These are phyloP conservation scores for Lasiosphaeria hispida DNA, from an alignment of 495 filamentous ascomycete genomes.

Conservation along the genomic window DNA sequence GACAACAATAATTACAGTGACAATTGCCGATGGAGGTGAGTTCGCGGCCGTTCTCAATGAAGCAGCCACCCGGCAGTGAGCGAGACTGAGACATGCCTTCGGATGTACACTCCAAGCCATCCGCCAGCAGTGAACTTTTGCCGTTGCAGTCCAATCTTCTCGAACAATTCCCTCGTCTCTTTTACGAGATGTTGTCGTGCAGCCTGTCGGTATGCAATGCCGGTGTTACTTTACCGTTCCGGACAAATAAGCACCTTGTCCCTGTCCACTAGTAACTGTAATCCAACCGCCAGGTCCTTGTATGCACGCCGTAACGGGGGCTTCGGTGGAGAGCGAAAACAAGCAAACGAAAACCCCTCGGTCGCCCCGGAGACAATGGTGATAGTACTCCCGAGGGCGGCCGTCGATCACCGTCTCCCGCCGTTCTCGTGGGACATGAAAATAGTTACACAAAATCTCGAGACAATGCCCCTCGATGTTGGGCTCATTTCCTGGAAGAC, in stretches of 20 bases:
- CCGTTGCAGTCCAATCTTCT: constrained; percentile 1
- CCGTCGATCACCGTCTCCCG: background rate
- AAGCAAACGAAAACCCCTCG: constrained; percentile 1
- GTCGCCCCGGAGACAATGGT: background rate
- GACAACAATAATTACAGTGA: no score
- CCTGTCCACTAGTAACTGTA: background rate
- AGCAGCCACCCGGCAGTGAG: no score
- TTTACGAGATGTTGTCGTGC: background rate
- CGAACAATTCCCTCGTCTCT: constrained; percentile 7
- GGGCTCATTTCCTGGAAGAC: no score
- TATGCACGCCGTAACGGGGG: no score
- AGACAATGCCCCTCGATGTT: no score
- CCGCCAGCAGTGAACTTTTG: background rate
- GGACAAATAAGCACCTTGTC: background rate
- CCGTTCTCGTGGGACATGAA: background rate
- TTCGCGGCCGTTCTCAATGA: no score
- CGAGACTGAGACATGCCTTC: background rate
- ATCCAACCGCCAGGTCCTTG: background rate
- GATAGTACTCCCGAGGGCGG: background rate
- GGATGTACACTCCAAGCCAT: background rate
- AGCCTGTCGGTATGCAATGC: background rate
- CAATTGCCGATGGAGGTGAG: no score
- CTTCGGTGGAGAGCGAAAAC: background rate
- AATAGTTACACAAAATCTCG: background rate
- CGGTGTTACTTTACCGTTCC: background rate